A percentile compares a stretch with the other conserved stretches of the same genome.
phyloP scores from a whole-genome alignment of 2,329 filamentous ascomycete species.

The Clarireedia paspali region DNA sequence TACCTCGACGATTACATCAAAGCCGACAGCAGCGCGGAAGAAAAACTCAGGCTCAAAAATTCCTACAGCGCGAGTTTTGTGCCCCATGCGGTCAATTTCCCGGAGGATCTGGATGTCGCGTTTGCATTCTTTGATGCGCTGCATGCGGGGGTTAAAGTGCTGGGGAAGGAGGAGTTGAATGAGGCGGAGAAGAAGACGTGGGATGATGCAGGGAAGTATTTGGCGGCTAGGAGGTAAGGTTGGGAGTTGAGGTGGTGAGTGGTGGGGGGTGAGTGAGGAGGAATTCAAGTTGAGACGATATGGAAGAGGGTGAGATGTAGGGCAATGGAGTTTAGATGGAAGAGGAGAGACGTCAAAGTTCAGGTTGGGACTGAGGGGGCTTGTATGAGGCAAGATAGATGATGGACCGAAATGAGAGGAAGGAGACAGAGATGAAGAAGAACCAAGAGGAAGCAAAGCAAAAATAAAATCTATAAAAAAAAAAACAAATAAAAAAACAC shows the following conservation, averaged over 20 bases:
- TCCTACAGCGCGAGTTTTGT: conserved; percentile 42
- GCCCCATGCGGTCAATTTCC: conserved; percentile 50
- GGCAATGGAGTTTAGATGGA: too few relatives aligned
- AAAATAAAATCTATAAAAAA: too few relatives aligned
- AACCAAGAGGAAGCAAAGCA: too few relatives aligned
- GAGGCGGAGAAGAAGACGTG: conserved; percentile 42
- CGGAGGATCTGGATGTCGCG: conserved; percentile 51
- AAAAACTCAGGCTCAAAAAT: conserved; percentile 37
- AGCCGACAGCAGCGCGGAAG: conserved; percentile 44
- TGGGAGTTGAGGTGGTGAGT: neutral
- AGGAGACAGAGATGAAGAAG: too few relatives aligned
- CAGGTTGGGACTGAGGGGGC: too few relatives aligned
- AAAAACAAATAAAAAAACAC: too few relatives aligned
- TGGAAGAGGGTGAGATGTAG: too few relatives aligned
- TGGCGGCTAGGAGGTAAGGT: neutral
- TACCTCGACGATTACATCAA: conserved; percentile 66
- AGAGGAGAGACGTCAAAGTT: too few relatives aligned
- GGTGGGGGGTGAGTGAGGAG: neutral
- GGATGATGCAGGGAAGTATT: conserved; percentile 37
- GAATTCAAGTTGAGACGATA: too few relatives aligned
- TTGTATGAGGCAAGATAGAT: too few relatives aligned
- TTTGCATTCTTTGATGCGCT: conserved; percentile 52
- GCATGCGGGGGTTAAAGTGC: conserved; percentile 46
- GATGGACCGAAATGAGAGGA: too few relatives aligned
- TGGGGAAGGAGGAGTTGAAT: conserved; percentile 42